Evolutionary conservation across 371 early-diverging fungal species (phyloP).

Genomic region (Mortierella sp.): DNA sequence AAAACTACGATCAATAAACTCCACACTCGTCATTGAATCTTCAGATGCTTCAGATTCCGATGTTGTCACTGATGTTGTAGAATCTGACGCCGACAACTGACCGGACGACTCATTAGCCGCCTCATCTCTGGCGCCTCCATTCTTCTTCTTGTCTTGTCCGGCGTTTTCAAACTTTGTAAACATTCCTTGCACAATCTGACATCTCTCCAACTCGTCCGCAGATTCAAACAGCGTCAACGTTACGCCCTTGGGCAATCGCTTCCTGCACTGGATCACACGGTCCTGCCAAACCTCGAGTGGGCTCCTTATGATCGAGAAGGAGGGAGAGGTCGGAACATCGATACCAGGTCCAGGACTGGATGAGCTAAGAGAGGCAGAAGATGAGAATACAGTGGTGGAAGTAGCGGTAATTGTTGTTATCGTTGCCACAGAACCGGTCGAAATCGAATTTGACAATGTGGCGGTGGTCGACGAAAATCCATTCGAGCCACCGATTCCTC

Average conservation of each 20-base stretch:
- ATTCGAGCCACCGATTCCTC: not conserved
- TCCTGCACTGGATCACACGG: constrained; percentile 29
- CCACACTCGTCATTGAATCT: not conserved
- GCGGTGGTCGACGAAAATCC: not conserved
- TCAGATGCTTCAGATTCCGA: not conserved
- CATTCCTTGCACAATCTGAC: constrained; percentile 27
- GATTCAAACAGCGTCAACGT: constrained; percentile 39
- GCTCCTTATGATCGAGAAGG: constrained; percentile 15
- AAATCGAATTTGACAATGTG: not conserved
- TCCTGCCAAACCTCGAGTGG: constrained; percentile 45
- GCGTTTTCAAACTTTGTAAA: constrained; percentile 11
- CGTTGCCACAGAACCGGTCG: not conserved
- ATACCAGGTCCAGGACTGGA: not conserved
- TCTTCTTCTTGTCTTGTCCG: not conserved
- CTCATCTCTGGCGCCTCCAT: not conserved
- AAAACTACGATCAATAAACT: not conserved
- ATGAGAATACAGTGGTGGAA: not conserved
- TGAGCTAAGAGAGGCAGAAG: not conserved
- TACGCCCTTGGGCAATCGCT: constrained; percentile 23
- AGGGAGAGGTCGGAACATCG: not conserved
- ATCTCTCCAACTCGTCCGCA: constrained; percentile 29
- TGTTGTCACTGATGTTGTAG: not conserved
- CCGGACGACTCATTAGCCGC: not conserved
- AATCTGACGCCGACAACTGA: not conserved
- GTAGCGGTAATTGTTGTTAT: no score